Conservation (phyloP, 768 basidiomycete species). For the Serpula lacrymans region DNA sequence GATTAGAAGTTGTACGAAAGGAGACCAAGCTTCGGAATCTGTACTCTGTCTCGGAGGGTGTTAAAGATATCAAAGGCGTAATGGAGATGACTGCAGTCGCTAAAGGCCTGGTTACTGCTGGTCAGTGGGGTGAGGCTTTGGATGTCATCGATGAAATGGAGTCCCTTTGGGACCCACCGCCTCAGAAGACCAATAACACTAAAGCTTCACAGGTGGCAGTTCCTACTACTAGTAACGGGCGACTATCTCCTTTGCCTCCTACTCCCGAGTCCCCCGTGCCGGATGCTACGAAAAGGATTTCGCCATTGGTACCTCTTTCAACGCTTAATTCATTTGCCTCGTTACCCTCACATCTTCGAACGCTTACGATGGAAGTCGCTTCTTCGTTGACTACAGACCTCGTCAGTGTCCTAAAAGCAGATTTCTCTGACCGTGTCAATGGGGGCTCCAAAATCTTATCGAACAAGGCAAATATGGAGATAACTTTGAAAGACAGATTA, state of each 20-base stretch:
- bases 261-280: slow-evolving; percentile 30
- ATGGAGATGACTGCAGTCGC: slow-evolving; percentile 76
- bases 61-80: slow-evolving; percentile 63
- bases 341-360: slow-evolving; percentile 70
- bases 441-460: slow-evolving; percentile 13
- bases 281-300: slow-evolving; percentile 13
- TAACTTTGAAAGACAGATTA: slow-evolving; percentile 58
- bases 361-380: slow-evolving; percentile 72
- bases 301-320: slow-evolving; percentile 55
- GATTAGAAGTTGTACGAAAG: slow-evolving; percentile 67
- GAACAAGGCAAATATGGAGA: slow-evolving; percentile 25
- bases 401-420: slow-evolving; percentile 63
- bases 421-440: slow-evolving; percentile 55
- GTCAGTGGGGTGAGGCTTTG: slow-evolving; percentile 87
- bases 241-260: slow-evolving; percentile 30
- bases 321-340: slow-evolving; percentile 70
- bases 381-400: slow-evolving; percentile 75
- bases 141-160: slow-evolving; percentile 69
- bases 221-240: slow-evolving; percentile 13
- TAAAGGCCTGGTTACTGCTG: slow-evolving; percentile 70
- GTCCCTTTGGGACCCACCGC: slow-evolving; percentile 44
- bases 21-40: slow-evolving; percentile 62
- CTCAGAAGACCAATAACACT: slow-evolving; percentile 5
- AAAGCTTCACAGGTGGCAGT: slow-evolving; percentile 7
- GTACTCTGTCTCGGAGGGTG: slow-evolving; percentile 55